These are phyloP conservation scores for Fusarium domesticum DNA, from an alignment of 2,329 filamentous ascomycete species.

Conservation along the genomic window DNA sequence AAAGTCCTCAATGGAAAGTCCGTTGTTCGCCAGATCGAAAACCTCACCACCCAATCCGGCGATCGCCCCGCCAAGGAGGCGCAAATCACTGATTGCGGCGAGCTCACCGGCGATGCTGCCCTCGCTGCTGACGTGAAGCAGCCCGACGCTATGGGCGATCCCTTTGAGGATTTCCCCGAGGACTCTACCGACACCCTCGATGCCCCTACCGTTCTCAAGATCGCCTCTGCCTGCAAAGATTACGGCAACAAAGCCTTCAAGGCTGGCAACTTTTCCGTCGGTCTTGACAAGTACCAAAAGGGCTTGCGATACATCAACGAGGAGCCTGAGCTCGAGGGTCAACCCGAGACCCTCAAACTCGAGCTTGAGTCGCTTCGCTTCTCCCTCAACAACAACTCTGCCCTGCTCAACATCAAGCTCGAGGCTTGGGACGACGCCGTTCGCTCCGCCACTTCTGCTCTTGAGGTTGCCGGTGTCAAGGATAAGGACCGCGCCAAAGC, in stretches of 20 bases:
- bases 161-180: constrained; percentile 94
- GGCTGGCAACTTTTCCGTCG: constrained; percentile 64
- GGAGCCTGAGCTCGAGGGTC: constrained; percentile 71
- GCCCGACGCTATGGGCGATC: constrained; percentile 80
- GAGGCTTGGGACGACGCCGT: constrained; percentile 67
- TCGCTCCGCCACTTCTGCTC: constrained; percentile 67
- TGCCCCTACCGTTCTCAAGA: constrained; percentile 68
- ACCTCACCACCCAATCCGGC: constrained; percentile 65
- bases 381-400: constrained; percentile 82
- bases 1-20: constrained; percentile 92
- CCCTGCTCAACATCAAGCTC: constrained; percentile 81
- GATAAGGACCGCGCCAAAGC: constrained; percentile 87
- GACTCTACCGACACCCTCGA: constrained; percentile 66
- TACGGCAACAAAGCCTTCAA: constrained; percentile 95
- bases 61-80: constrained; percentile 78
- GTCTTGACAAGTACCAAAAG: constrained; percentile 92
- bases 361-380: constrained; percentile 75
- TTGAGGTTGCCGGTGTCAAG: constrained; percentile 62
- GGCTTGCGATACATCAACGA: constrained; percentile 85
- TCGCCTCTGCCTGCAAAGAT: constrained; percentile 82
- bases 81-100: constrained; percentile 77
- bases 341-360: constrained; percentile 63
- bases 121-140: constrained; percentile 63
- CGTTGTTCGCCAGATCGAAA: constrained; percentile 85
- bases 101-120: constrained; percentile 71